A percentile compares a stretch with the other conserved stretches of the same genome.
These are phyloP conservation scores for Leucosporidium creatinivorum DNA, from an alignment of 768 basidiomycete genomes.

Conservation along the genomic window DNA sequence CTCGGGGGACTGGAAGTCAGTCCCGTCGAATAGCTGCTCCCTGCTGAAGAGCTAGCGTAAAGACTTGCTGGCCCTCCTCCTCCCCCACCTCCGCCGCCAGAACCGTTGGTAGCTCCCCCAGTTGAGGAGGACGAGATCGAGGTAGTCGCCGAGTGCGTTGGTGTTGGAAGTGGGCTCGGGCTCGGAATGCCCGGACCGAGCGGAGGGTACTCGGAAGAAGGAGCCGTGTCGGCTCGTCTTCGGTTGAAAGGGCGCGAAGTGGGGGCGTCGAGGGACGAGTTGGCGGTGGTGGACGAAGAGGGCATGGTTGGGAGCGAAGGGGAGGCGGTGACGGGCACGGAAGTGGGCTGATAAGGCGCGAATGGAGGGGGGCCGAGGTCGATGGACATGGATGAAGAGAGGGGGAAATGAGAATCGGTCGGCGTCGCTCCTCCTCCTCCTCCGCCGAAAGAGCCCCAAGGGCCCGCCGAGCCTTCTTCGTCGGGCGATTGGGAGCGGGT, in stretches of 20 bases:
- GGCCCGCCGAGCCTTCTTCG: neutral
- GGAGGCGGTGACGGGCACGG: neutral
- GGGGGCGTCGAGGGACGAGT: neutral
- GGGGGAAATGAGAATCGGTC: conserved; percentile 7
- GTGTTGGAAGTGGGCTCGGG: neutral
- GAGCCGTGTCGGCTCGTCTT: conserved; percentile 24
- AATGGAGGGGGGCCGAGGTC: too few species aligned
- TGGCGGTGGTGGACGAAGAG: too few species aligned
- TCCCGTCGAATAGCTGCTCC: neutral
- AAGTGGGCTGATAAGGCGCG: neutral
- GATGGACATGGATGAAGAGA: neutral
- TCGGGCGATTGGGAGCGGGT: conserved; percentile 4
- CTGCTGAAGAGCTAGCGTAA: neutral
- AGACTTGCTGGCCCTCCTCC: neutral
- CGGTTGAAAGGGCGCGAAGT: neutral
- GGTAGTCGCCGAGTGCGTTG: conserved; percentile 3
- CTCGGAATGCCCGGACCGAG: conserved; percentile 7
- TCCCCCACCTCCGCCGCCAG: neutral
- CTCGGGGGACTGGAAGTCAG: neutral
- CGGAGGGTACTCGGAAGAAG: conserved; percentile 8
- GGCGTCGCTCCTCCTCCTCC: conserved; percentile 8
- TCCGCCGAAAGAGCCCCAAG: neutral
- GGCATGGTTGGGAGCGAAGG: conserved; percentile 18
- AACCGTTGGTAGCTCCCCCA: neutral
- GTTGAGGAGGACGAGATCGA: neutral